phyloP scores from a whole-genome alignment of 192 early-diverging fungal genomes.

The Dispira parvispora region DNA sequence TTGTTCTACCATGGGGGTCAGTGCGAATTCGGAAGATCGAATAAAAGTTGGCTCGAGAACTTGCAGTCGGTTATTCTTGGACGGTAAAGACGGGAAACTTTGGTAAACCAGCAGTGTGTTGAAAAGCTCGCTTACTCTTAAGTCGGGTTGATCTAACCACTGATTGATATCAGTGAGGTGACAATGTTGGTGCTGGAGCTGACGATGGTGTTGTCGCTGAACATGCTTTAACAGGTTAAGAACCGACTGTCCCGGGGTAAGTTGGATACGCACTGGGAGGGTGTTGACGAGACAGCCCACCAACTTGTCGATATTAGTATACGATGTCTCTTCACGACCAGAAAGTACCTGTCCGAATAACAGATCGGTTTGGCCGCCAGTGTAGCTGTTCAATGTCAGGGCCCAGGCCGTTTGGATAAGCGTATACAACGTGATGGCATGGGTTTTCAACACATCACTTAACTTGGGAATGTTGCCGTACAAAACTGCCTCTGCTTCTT shows the following conservation, averaged over 20 bases:
- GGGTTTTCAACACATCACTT: neutral
- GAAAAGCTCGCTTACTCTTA: neutral
- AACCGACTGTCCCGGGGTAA: neutral
- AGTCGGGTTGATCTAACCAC: neutral
- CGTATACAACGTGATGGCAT: neutral
- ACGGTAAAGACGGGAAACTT: neutral
- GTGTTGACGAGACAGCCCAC: slow-evolving; percentile 6
- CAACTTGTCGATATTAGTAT: neutral
- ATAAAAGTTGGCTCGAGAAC: neutral
- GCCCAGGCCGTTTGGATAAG: neutral
- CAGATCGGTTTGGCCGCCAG: slow-evolving; percentile 5
- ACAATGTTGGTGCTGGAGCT: neutral
- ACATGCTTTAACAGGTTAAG: neutral
- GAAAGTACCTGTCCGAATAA: neutral
- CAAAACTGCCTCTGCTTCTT: neutral
- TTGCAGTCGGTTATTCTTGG: neutral
- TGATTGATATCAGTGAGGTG: neutral
- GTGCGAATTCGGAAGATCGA: neutral
- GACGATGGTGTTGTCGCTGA: no score
- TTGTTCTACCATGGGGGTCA: neutral
- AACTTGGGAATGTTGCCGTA: neutral
- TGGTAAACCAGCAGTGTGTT: slow-evolving; percentile 3
- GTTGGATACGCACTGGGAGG: neutral
- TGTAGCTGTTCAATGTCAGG: neutral
- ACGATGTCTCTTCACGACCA: neutral